A percentile compares a stretch with the other conserved stretches of the same genome.
These are phyloP conservation scores for Brassica rapa DNA, from an alignment of 345 rosid genomes.

Conservation along the genomic window DNA sequence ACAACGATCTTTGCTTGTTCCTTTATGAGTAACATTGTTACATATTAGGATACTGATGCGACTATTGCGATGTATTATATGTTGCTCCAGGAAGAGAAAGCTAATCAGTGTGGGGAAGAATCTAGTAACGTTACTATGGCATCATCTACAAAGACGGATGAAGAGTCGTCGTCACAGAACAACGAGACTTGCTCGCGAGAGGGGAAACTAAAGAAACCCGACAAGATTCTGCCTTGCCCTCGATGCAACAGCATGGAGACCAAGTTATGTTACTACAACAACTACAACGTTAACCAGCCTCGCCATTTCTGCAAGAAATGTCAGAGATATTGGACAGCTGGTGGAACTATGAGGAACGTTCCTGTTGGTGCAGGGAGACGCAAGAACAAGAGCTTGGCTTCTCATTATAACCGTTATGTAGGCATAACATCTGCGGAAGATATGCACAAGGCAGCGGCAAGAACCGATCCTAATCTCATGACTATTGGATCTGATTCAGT, in stretches of 20 bases:
- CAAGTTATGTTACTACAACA: constrained; percentile 91
- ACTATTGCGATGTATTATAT: neutral
- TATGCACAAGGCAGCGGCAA: constrained; percentile 30
- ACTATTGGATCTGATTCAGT: constrained; percentile 74
- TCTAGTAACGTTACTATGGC: too few species aligned
- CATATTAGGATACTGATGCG: too few species aligned
- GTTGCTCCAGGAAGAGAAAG: constrained; percentile 45
- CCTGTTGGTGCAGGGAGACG: constrained; percentile 94
- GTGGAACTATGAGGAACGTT: constrained; percentile 94
- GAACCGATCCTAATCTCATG: constrained; percentile 55
- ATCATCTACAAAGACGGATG: constrained; percentile 48
- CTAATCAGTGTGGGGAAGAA: too few species aligned
- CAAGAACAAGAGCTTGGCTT: constrained; percentile 75
- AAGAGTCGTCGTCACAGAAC: constrained; percentile 44
- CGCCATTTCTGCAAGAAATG: constrained; percentile 64
- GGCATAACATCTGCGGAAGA: constrained; percentile 56
- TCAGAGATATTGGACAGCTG: constrained; percentile 97
- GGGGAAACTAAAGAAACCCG: constrained; percentile 69
- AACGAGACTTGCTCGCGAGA: constrained; percentile 46
- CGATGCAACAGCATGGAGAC: constrained; percentile 94
- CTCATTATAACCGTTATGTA: constrained; percentile 61
- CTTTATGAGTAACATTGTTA: neutral
- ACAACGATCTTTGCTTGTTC: neutral
- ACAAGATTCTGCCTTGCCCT: constrained; percentile 83
- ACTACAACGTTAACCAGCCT: constrained; percentile 39